These are phyloP conservation scores for Salisapilia sapeloensis DNA, from an alignment of 352 stramenopile species.

Conservation along the genomic window DNA sequence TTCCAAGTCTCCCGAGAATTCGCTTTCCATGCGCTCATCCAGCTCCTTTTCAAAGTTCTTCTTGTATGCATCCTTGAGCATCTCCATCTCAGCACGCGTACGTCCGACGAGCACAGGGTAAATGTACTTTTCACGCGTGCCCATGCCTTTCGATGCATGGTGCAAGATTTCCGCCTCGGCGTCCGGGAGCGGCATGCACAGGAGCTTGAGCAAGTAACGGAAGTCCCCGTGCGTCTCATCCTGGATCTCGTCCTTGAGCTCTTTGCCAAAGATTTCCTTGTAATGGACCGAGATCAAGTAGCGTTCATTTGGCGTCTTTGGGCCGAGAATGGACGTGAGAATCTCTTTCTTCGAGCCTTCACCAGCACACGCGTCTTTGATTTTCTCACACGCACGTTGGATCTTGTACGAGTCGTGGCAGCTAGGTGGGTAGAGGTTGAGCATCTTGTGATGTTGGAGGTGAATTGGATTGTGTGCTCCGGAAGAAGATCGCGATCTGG, in stretches of 20 bases:
- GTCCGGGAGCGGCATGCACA: conserved; percentile 34
- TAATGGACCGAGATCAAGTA: conserved; percentile 52
- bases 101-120: conserved; percentile 46
- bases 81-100: conserved; percentile 51
- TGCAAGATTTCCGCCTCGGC: conserved; percentile 42
- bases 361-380: conserved; percentile 47
- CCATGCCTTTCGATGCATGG: conserved; percentile 41
- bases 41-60: conserved; percentile 41
- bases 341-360: conserved; percentile 40
- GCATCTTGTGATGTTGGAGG: conserved; percentile 13
- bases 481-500: no score
- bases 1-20: conserved; percentile 54
- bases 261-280: conserved; percentile 33
- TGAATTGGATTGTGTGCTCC: no score
- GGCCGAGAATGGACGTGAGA: conserved; percentile 24
- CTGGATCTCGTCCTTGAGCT: conserved; percentile 39
- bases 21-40: conserved; percentile 27
- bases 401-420: conserved; percentile 46
- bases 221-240: conserved; percentile 46
- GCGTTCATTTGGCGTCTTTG: conserved; percentile 36
- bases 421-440: conserved; percentile 61
- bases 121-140: conserved; percentile 56
- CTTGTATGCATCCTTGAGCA: conserved; percentile 71
- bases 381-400: conserved; percentile 27
- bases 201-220: conserved; percentile 38